phyloP scores from a whole-genome alignment of 305 asterid species.

The Solanum hybrid region DNA sequence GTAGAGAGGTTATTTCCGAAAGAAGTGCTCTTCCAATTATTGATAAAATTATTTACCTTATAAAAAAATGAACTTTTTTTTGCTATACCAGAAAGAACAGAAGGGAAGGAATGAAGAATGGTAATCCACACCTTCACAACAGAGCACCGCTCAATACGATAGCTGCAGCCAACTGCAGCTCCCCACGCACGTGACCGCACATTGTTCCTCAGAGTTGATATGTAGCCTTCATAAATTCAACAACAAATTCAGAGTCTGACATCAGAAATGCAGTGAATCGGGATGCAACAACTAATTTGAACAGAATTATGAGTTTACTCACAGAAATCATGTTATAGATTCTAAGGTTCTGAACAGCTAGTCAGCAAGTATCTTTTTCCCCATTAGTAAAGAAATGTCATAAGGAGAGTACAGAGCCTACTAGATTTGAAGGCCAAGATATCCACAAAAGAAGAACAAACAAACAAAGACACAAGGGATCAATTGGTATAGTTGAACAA shows the following conservation, averaged over 20 bases:
- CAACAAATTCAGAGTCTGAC: neutral
- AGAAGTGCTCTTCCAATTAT: neutral
- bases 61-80: neutral
- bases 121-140: constrained; percentile 60
- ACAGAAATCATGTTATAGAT: neutral
- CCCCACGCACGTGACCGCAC: constrained; percentile 99
- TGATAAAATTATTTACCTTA: neutral
- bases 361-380: neutral
- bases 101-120: neutral
- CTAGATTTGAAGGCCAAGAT: neutral
- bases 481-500: neutral
- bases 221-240: constrained; percentile 47
- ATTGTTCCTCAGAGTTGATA: constrained; percentile 83
- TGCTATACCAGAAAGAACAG: neutral
- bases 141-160: constrained; percentile 82
- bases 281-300: constrained; percentile 2
- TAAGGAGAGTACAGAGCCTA: neutral
- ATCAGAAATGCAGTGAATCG: constrained; percentile 6
- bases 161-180: constrained; percentile 91
- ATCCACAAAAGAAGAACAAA: neutral
- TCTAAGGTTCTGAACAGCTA: neutral
- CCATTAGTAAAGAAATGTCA: neutral
- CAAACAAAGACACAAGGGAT: neutral
- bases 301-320: neutral
- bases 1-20: neutral